Percentiles rank a stretch among this genome's conserved stretches.
phyloP scores from a whole-genome alignment of 441 rosid species.

The Brassica hybrid region DNA sequence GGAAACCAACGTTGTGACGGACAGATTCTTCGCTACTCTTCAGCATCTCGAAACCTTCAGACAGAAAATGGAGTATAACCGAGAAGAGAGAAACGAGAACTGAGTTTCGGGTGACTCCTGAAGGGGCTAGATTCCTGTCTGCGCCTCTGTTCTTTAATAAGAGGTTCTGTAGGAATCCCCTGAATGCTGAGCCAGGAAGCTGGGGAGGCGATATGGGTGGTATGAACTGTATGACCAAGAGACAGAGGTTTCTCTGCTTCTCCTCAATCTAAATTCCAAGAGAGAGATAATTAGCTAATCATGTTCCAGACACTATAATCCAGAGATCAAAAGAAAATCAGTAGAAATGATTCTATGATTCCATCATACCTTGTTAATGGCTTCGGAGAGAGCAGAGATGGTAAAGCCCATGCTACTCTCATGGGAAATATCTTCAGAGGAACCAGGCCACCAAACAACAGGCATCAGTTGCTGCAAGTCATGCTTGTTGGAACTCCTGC shows the following conservation, averaged over 20 bases:
- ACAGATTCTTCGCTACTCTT: conserved; percentile 54
- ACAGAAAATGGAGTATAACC: conserved; percentile 88
- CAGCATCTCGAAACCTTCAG: conserved; percentile 83
- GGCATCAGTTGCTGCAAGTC: conserved; percentile 91
- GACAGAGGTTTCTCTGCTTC: conserved; percentile 93
- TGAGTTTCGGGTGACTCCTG: conserved; percentile 88
- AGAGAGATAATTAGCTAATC: conserved; percentile 7
- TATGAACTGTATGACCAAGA: conserved; percentile 84
- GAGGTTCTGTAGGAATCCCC: conserved; percentile 86
- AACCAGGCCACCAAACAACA: conserved; percentile 99
- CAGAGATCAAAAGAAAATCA: conserved; percentile 9
- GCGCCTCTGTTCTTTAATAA: conserved; percentile 90
- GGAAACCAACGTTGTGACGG: conserved; percentile 70
- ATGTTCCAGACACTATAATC: conserved; percentile 12
- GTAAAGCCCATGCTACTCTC: conserved; percentile 90
- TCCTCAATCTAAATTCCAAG: conserved; percentile 81
- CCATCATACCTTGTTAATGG: conserved; percentile 73
- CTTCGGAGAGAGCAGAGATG: conserved; percentile 76
- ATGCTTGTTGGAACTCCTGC: conserved; percentile 78
- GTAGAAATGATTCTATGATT: no score
- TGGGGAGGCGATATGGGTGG: conserved; percentile 81
- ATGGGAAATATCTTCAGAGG: conserved; percentile 76
- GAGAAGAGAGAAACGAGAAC: conserved; percentile 89
- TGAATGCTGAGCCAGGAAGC: conserved; percentile 92
- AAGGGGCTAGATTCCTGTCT: conserved; percentile 78